Evolutionary conservation across 2,329 filamentous ascomycete species (phyloP), one percentile per base, ranked within the genome.

Genomic region (Cladosporium colombiae): DNA sequence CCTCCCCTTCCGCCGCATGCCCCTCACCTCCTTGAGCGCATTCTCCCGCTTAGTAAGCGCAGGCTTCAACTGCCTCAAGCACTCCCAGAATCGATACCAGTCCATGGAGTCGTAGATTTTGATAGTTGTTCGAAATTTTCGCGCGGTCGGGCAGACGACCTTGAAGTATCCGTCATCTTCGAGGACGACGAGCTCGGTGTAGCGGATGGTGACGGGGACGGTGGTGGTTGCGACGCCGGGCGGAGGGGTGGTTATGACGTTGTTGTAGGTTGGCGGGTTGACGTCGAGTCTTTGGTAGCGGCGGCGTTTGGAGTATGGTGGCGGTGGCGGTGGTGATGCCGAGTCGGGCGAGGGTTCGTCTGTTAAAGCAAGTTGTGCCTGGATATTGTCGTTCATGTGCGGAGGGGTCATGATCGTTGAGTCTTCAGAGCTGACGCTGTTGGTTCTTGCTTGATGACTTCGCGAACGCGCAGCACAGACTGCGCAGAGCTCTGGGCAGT

Each of bases 161-260:
- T 63, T 63, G 6, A 50, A 63, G 31, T 52, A 63, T 5, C 60
- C 50, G 25, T 63, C 60, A 50, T 55, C 60, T 55, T 63, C 60
- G 23, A 63, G 50, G 23, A 63, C 35, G 23, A 63, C 11, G 16
- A 25, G 53, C 25, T 63, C 60, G 8, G 50, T 63, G 60, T 63
- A 63, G 13, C 60, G 60, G 4, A 63, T 11, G 0, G 60, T 63
- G 33, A 63, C 23, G 13, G 49, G 60, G 33, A 63, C 31, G 33
- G 49, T 27, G 23, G 35, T 40, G 5, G 35, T 55, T 14, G 18
- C 2, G 2, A 29, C 33, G 35, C 60, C 60, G 18, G 60, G 50
- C 1, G 60, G 60, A 21, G 50, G 49, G 6, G 50, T 44, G 4
- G 23, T 29, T 21, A 61, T 50, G 23, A 63, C 33, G 18, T 25